These are phyloP conservation scores for Zasmidium angulare DNA, from an alignment of 2,329 filamentous ascomycete species.

Conservation along the genomic window DNA sequence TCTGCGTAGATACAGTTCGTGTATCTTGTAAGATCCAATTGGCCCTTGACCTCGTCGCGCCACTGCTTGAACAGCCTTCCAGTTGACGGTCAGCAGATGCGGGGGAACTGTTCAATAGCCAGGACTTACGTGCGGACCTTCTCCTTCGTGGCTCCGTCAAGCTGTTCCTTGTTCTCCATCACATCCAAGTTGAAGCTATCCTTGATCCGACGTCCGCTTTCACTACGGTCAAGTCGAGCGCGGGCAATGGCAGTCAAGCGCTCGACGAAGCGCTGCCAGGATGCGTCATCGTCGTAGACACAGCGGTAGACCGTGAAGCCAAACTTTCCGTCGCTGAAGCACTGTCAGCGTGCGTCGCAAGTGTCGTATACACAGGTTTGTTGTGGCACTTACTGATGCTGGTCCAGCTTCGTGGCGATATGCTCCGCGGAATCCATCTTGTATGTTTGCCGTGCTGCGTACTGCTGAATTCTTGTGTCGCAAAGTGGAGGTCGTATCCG, in stretches of 20 bases:
- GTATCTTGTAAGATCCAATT: background rate
- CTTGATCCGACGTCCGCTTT: background rate
- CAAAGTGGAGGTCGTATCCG: too few relatives aligned
- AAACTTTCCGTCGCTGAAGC: background rate
- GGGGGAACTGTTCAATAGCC: background rate
- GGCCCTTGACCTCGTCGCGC: background rate
- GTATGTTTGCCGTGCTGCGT: background rate
- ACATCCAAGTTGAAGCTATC: slow-evolving; percentile 3
- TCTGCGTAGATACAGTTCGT: slow-evolving; percentile 7
- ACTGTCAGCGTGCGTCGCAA: background rate
- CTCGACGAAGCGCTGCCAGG: slow-evolving; percentile 3
- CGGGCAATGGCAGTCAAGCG: background rate
- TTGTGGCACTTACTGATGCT: background rate
- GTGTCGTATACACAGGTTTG: background rate
- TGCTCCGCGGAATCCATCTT: background rate
- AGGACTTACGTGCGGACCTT: slow-evolving; percentile 4
- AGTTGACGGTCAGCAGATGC: background rate
- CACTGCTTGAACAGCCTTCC: slow-evolving; percentile 4
- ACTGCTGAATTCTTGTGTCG: background rate
- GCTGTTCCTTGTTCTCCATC: slow-evolving; percentile 2
- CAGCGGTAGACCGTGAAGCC: slow-evolving; percentile 11
- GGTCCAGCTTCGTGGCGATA: background rate
- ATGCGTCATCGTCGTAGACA: slow-evolving; percentile 3
- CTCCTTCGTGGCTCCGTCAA: slow-evolving; percentile 1
- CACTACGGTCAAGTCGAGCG: background rate